phyloP scores from a whole-genome alignment of 1,284 basidiomycete species.

The Sutorius eximius region DNA sequence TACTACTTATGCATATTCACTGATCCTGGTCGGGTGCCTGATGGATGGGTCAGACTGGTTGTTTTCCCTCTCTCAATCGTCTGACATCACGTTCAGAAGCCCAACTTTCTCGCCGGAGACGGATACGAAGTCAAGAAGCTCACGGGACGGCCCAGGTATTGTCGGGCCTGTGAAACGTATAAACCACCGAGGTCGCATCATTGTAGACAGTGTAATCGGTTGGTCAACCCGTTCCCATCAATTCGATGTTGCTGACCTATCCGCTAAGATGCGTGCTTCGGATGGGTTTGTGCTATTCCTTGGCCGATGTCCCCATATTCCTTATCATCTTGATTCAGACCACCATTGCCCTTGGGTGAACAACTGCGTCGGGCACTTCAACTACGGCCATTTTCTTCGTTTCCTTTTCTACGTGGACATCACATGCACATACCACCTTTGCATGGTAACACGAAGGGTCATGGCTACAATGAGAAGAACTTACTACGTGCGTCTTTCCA shows the following conservation, averaged over 20 bases:
- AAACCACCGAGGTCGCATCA: conserved; percentile 86
- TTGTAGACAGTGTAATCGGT: conserved; percentile 83
- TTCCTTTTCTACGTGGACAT: conserved; percentile 91
- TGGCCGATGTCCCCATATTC: background rate
- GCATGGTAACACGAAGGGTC: conserved; percentile 73
- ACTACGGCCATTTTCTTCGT: conserved; percentile 88
- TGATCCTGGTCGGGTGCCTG: conserved; percentile 83
- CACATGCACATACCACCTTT: conserved; percentile 81
- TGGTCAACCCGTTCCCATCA: conserved; percentile 23
- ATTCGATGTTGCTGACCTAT: conserved; percentile 11
- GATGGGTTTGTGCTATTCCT: conserved; percentile 58
- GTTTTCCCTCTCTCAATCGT: conserved; percentile 1
- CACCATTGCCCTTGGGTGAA: conserved; percentile 94
- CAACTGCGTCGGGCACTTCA: conserved; percentile 88
- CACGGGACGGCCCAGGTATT: conserved; percentile 78
- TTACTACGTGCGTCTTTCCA: conserved; percentile 53
- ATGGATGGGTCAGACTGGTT: conserved; percentile 64
- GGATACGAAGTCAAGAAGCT: conserved; percentile 87
- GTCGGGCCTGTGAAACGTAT: conserved; percentile 73
- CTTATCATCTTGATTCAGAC: conserved; percentile 45
- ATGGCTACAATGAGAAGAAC: conserved; percentile 44
- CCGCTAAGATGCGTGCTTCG: conserved; percentile 68
- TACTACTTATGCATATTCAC: conserved; percentile 81
- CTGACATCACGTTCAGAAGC: conserved; percentile 51
- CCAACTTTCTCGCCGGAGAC: conserved; percentile 64